Evolutionary conservation across 2,329 filamentous ascomycete genomes (phyloP).

Genomic region (Ascochyta rabiei): DNA sequence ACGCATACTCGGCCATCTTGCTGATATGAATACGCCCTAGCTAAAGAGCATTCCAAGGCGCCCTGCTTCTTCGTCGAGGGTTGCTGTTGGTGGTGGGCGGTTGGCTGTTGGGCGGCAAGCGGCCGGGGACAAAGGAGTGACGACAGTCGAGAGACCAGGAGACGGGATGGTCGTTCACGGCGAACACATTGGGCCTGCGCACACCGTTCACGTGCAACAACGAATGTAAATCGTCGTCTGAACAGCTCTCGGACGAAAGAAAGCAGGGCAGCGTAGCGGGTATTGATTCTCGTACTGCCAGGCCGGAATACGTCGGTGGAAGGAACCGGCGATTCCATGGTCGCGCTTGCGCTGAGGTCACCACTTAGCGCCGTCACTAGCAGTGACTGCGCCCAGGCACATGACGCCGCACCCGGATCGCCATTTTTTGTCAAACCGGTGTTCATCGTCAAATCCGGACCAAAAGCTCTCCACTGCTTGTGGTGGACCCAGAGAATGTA

Average conservation of each 20-base stretch:
- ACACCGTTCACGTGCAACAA: constrained; percentile 9
- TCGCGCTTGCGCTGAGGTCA: constrained; percentile 9
- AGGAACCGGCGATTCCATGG: constrained; percentile 11
- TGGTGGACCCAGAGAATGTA: constrained; percentile 1
- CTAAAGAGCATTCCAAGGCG: constrained; percentile 17
- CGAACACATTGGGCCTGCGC: constrained; percentile 14
- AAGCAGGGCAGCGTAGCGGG: constrained; percentile 5
- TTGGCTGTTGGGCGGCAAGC: constrained; percentile 14
- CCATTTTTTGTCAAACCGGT: not conserved
- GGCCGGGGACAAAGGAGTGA: constrained; percentile 43
- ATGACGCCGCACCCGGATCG: constrained; percentile 10
- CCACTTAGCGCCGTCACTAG: constrained; percentile 1
- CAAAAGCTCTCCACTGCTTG: constrained; percentile 7
- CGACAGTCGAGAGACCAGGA: constrained; percentile 30
- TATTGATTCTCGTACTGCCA: constrained; percentile 15
- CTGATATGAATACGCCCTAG: constrained; percentile 8
- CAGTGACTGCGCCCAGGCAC: constrained; percentile 5
- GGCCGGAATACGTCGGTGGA: constrained; percentile 10
- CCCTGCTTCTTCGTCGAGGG: not conserved
- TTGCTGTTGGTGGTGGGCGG: constrained; percentile 14
- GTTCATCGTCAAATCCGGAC: not conserved
- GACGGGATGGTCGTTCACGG: constrained; percentile 11
- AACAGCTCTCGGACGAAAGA: constrained; percentile 3
- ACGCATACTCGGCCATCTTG: constrained; percentile 36
- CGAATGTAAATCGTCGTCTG: constrained; percentile 1